Evolutionary conservation across 352 stramenopile genomes (phyloP), one percentile per base, ranked within the genome.

Genomic region (Salisapilia sapeloensis): DNA sequence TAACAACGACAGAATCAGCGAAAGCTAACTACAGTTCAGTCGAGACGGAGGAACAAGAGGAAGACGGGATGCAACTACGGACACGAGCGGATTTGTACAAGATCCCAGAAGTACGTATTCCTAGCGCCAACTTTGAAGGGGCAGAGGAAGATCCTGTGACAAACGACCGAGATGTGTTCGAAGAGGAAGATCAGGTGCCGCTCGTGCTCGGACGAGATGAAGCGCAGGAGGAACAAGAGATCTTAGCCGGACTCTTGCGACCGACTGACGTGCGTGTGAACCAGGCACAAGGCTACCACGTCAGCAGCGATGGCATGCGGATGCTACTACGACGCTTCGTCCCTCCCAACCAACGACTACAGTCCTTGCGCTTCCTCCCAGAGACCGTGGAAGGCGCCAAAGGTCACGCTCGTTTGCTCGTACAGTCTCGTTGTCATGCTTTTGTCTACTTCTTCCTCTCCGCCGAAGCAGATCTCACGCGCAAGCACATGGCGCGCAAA

Each of bases 381-480:
- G 70, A 90, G 35, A 86, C 70, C 4, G 81, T 90, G 30, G 74
- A 85, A 48, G 80, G 83, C 30, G 58, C 67, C 29, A 58, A 66
- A 24, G 80, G 67, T 36, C 86, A 90, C 38, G 78, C 70, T 11
- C 67, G 70, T 2, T 42, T 90, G 22, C 44, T 90, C 6, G 53
- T 90, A 2, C 54, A 50, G 10, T 85, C 74, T 6, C 38, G 65
- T 15, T 48, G 59, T 16, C 46, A 82, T 23, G 67, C 70, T 0
- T 86, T 90, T 29, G 24, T 86, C 6, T 90, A 86, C 38, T 90
- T 85, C 28, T 84, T 90, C 28, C 27, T 90, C 16, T 82, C 65
- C 12, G 57, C 57, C 24, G 52, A 72, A 33, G 60, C 71, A 6
- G 74, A 90, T 42, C 56, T 46, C 2, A 86, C 69, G 4, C 57